Base-by-base conservation (phyloP, 306 rosid species). In the Boehmeria nivea region DNA sequence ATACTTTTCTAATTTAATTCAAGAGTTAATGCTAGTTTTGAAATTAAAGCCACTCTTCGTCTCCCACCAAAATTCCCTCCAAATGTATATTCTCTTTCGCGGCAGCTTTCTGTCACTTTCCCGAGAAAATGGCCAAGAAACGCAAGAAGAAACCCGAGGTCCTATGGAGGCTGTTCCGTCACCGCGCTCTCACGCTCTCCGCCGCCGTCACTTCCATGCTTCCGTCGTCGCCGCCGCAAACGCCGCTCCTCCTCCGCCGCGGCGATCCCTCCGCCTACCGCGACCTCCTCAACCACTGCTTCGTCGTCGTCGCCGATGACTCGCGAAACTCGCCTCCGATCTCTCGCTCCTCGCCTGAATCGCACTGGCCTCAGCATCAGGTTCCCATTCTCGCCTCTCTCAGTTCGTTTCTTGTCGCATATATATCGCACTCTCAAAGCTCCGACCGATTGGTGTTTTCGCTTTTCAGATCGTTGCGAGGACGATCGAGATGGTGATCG, bases 261-360 rank as follows among this genome's bases (percentile, higher is more conserved):
- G 53, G 28, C 11, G 97, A 89, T n/a, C 78, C 88, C 47, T 31
- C 34, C 6, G 80, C 70, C n/a, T 89, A 81, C 49, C 75, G 57
- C 10, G 26, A 33, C 19, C 84, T 89, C 12, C 71, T 89, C 45
- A 17, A 20, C 6, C 64, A 31, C 12, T 71, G 83, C 72, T 86
- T 52, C 65, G 57, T 74, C 12, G 90, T 86, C 25, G 67, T 86
- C 17, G 57, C 81, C 9, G 74, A 74, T 14, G 51, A 51, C 12
- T 72, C 79, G 1, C n/a, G n/a, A n/a, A n/a, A n/a, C 12, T 71
- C 80, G 1, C 81, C 84, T 57, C 4, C 65, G 1, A 0, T 61
- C 28, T 16, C 68, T 0, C 33, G 3, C 45, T 76, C 80, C 66
- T 19, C 22, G 1, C 72, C 80, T 1, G 44, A 11, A 2, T 81